These are phyloP conservation scores for Sugiyamaella neomexicana DNA, from an alignment of 1,139 yeast species.

Conservation along the genomic window DNA sequence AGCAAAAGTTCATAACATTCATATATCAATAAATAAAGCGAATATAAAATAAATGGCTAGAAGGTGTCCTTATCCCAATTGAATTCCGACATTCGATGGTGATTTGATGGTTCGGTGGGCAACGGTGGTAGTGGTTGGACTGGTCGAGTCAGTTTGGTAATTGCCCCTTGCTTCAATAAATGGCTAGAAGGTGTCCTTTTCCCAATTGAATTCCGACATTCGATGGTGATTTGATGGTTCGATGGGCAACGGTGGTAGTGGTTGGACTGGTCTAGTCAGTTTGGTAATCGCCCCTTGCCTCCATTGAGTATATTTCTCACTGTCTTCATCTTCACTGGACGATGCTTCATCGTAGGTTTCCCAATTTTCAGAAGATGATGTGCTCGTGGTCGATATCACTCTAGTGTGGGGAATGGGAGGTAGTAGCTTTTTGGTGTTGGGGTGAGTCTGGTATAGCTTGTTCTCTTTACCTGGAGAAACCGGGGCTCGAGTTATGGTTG, in stretches of 20 bases:
- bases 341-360: constrained; percentile 29
- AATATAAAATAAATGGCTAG: constrained; percentile 14
- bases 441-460: not conserved
- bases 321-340: constrained; percentile 32
- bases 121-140: constrained; percentile 5
- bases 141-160: too few relatives aligned
- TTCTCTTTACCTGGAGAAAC: constrained; percentile 15
- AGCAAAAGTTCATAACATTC: constrained; percentile 3
- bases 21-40: constrained; percentile 9
- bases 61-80: constrained; percentile 37
- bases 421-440: not conserved
- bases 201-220: constrained; percentile 36
- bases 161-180: too few relatives aligned
- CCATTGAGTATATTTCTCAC: constrained; percentile 29
- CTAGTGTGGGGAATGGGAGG: not conserved
- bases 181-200: constrained; percentile 33
- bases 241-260: constrained; percentile 2
- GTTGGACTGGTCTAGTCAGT: constrained; percentile 15
- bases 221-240: constrained; percentile 20
- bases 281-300: constrained; percentile 27
- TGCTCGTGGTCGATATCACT: constrained; percentile 12
- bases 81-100: constrained; percentile 32
- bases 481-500: not conserved
- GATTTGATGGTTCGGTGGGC: not conserved
- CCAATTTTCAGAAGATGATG: constrained; percentile 30